Percentiles rank a stretch among this genome's conserved stretches.
These are phyloP conservation scores for Prunus davidiana DNA, from an alignment of 306 rosid species.

Conservation along the genomic window DNA sequence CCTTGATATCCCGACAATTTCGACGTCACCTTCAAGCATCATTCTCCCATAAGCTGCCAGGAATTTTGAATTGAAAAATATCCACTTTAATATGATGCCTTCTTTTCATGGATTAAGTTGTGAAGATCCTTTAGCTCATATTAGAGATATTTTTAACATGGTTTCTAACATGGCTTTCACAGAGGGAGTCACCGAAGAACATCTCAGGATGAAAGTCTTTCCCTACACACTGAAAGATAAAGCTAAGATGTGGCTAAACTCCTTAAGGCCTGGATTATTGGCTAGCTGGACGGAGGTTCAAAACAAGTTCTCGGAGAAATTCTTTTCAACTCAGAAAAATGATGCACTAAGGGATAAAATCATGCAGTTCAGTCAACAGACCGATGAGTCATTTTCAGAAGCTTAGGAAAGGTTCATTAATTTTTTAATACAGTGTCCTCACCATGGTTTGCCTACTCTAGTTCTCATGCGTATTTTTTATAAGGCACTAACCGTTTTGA, in stretches of 20 bases:
- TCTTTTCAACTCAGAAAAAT: background rate
- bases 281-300: background rate
- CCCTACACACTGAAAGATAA: too few relatives aligned
- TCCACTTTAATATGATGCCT: background rate
- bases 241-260: background rate
- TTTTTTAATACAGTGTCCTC: background rate
- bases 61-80: background rate
- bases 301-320: background rate
- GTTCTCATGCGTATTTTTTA: too few relatives aligned
- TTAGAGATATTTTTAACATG: too few relatives aligned
- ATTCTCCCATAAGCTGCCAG: background rate
- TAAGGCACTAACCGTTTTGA: too few relatives aligned
- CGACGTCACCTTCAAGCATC: background rate
- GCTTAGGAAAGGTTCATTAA: too few relatives aligned
- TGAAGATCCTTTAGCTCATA: too few relatives aligned
- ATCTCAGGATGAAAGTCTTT: too few relatives aligned
- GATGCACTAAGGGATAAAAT: too few relatives aligned
- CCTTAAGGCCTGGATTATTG: background rate
- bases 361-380: too few relatives aligned
- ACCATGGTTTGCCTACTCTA: background rate
- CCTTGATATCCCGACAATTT: background rate
- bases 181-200: too few relatives aligned
- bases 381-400: too few relatives aligned
- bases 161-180: too few relatives aligned
- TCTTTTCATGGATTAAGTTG: background rate